phyloP scores from a whole-genome alignment of 1,139 yeast genomes.

The Hemisphaericaspora xylofermentans region DNA sequence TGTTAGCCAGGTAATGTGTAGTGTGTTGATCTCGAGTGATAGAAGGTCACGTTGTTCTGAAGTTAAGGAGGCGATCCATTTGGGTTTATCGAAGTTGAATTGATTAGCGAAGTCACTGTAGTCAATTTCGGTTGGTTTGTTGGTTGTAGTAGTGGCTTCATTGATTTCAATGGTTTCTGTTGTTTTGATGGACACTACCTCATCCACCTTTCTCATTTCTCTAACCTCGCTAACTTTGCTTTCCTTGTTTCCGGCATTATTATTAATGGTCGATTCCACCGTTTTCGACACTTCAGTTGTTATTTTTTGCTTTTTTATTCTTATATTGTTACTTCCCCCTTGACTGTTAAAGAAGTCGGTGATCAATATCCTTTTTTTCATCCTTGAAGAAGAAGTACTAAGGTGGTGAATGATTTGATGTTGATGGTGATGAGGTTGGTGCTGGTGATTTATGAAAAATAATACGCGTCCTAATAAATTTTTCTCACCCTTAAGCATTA shows the following conservation, averaged over 20 bases:
- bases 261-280: not conserved
- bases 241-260: not conserved
- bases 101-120: constrained; percentile 18
- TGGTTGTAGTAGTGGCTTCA: constrained; percentile 1
- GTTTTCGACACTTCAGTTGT: not conserved
- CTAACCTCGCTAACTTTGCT: not conserved
- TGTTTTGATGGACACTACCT: not conserved
- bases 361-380: constrained; percentile 14
- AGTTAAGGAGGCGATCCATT: constrained; percentile 56
- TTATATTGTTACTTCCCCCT: constrained; percentile 1
- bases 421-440: not conserved
- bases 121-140: constrained; percentile 9
- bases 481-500: not conserved
- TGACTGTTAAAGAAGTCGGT: constrained; percentile 14
- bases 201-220: not conserved
- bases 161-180: not conserved
- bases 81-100: constrained; percentile 44
- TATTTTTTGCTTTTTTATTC: not conserved
- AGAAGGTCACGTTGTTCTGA: constrained; percentile 55
- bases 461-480: constrained; percentile 5
- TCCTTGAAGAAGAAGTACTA: constrained; percentile 1
- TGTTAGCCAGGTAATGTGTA: constrained; percentile 79
- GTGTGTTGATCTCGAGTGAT: constrained; percentile 62
- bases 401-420: not conserved
- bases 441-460: not conserved